Evolutionary conservation across 768 basidiomycete species (phyloP).

Genomic region (Kwoniella dejecticola): DNA sequence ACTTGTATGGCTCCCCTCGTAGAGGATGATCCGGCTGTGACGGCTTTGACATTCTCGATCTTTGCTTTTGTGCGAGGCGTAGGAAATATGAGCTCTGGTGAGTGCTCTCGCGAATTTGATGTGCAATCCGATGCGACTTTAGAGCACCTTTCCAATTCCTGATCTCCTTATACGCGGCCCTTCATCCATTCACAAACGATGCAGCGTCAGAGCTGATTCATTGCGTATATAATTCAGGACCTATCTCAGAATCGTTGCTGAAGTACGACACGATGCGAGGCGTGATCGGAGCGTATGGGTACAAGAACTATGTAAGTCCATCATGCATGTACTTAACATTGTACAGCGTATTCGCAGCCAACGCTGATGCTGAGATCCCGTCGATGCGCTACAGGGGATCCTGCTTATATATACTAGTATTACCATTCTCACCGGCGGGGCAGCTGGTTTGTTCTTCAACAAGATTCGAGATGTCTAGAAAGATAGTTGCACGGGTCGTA

Average conservation of each 20-base stretch:
- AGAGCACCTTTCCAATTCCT: too few relatives aligned
- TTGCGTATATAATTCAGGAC: slow-evolving; percentile 25
- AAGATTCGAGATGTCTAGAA: background rate
- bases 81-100: slow-evolving; percentile 48
- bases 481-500: background rate
- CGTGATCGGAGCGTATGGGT: slow-evolving; percentile 44
- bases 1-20: background rate
- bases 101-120: too few relatives aligned
- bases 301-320: slow-evolving; percentile 48
- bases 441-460: slow-evolving; percentile 16
- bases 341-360: too few relatives aligned
- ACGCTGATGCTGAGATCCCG: too few relatives aligned
- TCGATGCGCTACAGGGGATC: slow-evolving; percentile 13
- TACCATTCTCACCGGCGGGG: slow-evolving; percentile 35
- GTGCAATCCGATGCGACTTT: too few relatives aligned
- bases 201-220: background rate
- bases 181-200: too few relatives aligned
- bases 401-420: slow-evolving; percentile 40
- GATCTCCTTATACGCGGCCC: too few relatives aligned
- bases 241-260: slow-evolving; percentile 46
- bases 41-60: slow-evolving; percentile 40
- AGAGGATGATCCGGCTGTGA: slow-evolving; percentile 42
- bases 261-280: slow-evolving; percentile 32
- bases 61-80: slow-evolving; percentile 46
- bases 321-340: too few relatives aligned